A percentile compares a stretch with the other conserved stretches of the same genome.
Evolutionary conservation across 2,329 filamentous ascomycete genomes (phyloP).

Genomic region (Rhexocercosporidium sp.): DNA sequence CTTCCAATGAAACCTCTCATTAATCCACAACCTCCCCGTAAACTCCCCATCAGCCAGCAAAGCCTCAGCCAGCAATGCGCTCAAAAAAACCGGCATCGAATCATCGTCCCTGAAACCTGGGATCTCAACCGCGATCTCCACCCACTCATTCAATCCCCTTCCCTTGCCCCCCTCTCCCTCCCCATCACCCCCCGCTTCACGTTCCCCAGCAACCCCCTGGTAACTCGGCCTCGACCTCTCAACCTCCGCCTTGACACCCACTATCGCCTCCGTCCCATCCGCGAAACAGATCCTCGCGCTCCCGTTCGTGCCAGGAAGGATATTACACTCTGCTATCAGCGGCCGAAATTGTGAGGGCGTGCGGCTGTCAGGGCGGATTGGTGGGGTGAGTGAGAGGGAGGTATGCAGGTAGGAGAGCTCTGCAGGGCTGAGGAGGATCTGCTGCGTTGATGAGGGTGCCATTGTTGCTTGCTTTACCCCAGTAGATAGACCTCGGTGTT

Average conservation of each 20-base stretch:
- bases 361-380: constrained; percentile 89
- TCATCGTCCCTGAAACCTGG: constrained; percentile 92
- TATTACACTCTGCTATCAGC: constrained; percentile 85
- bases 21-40: constrained; percentile 80
- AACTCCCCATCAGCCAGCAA: constrained; percentile 75
- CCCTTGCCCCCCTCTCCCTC: constrained; percentile 35
- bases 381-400: constrained; percentile 79
- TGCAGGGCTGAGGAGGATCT: constrained; percentile 85
- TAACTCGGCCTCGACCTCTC: constrained; percentile 64
- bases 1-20: constrained; percentile 93
- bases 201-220: constrained; percentile 41
- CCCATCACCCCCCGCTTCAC: constrained; percentile 46
- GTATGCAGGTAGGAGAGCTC: constrained; percentile 95
- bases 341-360: constrained; percentile 86
- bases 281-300: constrained; percentile 93
- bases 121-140: constrained; percentile 91
- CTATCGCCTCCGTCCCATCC: constrained; percentile 94
- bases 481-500: no score
- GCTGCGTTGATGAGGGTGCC: constrained; percentile 61
- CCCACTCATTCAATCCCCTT: constrained; percentile 71
- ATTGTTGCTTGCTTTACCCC: constrained; percentile 44
- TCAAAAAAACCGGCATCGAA: constrained; percentile 82
- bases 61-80: constrained; percentile 87
- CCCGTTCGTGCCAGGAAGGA: constrained; percentile 88
- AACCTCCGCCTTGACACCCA: constrained; percentile 94